A percentile compares a stretch with the other conserved stretches of the same genome.
These are phyloP conservation scores for Physcomitrium patens DNA, from an alignment of 225 moss, liverwort and hornwort species.

Conservation along the genomic window DNA sequence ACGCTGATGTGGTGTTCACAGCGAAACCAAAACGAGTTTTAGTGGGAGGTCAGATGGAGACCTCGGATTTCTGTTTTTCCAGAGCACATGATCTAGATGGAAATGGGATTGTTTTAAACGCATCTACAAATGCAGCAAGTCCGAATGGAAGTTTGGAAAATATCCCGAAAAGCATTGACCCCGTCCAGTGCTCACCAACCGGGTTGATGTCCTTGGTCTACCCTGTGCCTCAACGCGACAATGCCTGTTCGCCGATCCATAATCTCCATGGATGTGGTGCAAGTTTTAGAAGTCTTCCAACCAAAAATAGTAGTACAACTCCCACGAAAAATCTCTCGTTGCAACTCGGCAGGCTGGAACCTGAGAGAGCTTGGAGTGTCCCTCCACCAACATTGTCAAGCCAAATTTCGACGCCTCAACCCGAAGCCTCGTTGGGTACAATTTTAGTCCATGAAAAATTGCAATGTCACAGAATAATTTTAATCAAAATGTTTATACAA, in stretches of 20 bases:
- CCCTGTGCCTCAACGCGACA: slow-evolving; percentile 27
- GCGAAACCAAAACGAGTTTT: slow-evolving; percentile 49
- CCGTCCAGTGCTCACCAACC: slow-evolving; percentile 23
- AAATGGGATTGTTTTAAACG: slow-evolving; percentile 1
- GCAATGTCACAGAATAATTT: background rate
- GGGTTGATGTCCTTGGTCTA: slow-evolving; percentile 34
- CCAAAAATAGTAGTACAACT: slow-evolving; percentile 19
- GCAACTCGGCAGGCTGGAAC: slow-evolving; percentile 23
- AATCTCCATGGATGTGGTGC: slow-evolving; percentile 29
- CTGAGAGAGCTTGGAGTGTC: slow-evolving; percentile 19
- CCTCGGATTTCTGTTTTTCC: background rate
- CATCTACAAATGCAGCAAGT: slow-evolving; percentile 23
- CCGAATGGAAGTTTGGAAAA: slow-evolving; percentile 24
- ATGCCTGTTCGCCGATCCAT: slow-evolving; percentile 39
- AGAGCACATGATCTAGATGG: slow-evolving; percentile 19
- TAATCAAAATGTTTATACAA: background rate
- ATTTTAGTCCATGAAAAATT: slow-evolving; percentile 4
- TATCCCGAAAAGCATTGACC: slow-evolving; percentile 22
- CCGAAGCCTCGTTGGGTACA: slow-evolving; percentile 40
- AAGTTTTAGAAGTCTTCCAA: slow-evolving; percentile 9
- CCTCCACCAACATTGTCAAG: slow-evolving; percentile 30
- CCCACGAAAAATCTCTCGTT: slow-evolving; percentile 21
- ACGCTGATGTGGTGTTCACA: slow-evolving; percentile 58
- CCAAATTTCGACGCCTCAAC: slow-evolving; percentile 31
- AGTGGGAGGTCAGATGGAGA: slow-evolving; percentile 21